Evolutionary conservation across 2,329 filamentous ascomycete species (phyloP).

Genomic region (Verticillium alfalfae): DNA sequence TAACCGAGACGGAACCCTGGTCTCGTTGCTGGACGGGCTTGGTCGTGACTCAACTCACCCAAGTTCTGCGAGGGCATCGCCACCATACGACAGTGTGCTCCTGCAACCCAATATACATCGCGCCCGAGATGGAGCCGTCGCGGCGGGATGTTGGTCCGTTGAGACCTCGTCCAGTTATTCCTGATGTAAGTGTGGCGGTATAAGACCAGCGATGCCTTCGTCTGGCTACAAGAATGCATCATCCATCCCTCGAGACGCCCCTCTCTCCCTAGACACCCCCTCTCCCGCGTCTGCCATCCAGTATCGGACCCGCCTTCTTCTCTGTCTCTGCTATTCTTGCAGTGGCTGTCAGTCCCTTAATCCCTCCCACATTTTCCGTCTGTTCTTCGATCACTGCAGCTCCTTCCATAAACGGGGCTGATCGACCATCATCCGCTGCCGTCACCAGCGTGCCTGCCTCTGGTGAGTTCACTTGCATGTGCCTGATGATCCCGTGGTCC

Average conservation of each 20-base stretch:
- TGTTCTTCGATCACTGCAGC: neutral
- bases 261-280: slow-evolving; percentile 1
- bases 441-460: slow-evolving; percentile 5
- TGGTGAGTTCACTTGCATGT: neutral
- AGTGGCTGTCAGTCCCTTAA: neutral
- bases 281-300: slow-evolving; percentile 1
- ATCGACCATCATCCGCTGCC: slow-evolving; percentile 10
- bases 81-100: neutral
- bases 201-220: slow-evolving; percentile 1
- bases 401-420: neutral
- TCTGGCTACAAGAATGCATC: too few relatives aligned
- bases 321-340: neutral
- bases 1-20: neutral
- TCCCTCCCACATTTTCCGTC: neutral
- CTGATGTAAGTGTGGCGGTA: slow-evolving; percentile 1
- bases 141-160: neutral
- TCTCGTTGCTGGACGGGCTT: neutral
- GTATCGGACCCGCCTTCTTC: neutral
- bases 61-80: neutral
- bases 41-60: neutral
- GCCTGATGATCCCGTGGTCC: slow-evolving; percentile 6
- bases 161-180: neutral
- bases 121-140: neutral
- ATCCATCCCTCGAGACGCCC: neutral
- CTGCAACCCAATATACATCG: neutral